A percentile compares a stretch with the other conserved stretches of the same genome.
Evolutionary conservation across 2,329 filamentous ascomycete species (phyloP).

Genomic region (Hypoxylon sp.): DNA sequence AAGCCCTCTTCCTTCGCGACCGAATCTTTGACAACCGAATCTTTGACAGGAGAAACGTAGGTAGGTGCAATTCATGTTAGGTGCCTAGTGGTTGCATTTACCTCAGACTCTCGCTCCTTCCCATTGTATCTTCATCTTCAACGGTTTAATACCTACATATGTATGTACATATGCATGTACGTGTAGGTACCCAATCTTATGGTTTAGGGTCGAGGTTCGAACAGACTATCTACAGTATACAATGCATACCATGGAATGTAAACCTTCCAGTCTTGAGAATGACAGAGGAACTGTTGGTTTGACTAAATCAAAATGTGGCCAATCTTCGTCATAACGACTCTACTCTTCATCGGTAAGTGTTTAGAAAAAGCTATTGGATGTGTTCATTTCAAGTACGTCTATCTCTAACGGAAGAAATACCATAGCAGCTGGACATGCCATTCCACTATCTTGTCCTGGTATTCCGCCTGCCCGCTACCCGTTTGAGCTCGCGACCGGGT

Average conservation of each 20-base stretch:
- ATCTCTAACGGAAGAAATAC: conserved; percentile 1
- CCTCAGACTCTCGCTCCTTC: no score
- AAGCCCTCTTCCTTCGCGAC: no score
- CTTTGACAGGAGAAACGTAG: no score
- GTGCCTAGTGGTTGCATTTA: no score
- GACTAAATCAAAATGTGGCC: conserved; percentile 13
- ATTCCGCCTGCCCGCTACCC: conserved; percentile 34
- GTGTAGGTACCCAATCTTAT: no score
- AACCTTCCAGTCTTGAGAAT: background rate
- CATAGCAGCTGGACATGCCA: conserved; percentile 21
- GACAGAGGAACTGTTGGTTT: background rate
- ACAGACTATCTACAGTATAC: no score
- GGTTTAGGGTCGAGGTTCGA: no score
- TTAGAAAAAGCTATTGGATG: background rate
- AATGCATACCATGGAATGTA: background rate
- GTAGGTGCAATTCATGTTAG: no score
- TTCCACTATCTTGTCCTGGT: conserved; percentile 41
- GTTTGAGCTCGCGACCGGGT: conserved; percentile 46
- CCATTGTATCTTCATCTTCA: no score
- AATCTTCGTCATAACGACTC: background rate
- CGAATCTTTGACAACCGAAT: no score
- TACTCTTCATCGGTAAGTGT: conserved; percentile 22
- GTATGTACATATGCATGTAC: no score
- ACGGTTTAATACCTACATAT: no score
- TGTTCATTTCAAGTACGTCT: background rate